These are phyloP conservation scores for Trichophyton benhamiae DNA, from an alignment of 2,329 filamentous ascomycete genomes.

Conservation along the genomic window DNA sequence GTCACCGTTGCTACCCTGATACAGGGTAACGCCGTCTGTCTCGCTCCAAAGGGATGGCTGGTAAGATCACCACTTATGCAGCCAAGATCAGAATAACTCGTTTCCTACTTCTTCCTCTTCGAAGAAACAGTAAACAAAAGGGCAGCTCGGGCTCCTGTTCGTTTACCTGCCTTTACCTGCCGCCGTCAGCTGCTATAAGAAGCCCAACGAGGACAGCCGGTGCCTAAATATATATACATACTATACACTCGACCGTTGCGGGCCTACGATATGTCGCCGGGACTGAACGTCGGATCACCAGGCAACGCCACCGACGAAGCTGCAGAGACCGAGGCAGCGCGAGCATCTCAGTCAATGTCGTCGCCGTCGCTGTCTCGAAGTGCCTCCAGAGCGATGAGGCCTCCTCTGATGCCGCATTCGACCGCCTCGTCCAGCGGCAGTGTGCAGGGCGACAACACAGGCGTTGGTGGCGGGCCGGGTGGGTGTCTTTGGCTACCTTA, in stretches of 20 bases:
- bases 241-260: neutral
- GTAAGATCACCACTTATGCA: neutral
- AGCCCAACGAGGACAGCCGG: neutral
- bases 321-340: neutral
- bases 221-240: neutral
- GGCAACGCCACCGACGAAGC: neutral
- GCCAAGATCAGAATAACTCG: conserved; percentile 15
- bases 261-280: neutral
- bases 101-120: neutral
- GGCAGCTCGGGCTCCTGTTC: neutral
- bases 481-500: neutral
- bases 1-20: no score
- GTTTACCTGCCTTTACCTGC: no score
- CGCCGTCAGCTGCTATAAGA: no score
- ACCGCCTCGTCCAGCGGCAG: conserved; percentile 18
- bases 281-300: neutral
- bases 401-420: conserved; percentile 25
- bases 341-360: neutral
- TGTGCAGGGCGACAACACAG: conserved; percentile 24
- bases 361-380: conserved; percentile 35
- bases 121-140: neutral
- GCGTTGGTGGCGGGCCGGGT: conserved; percentile 32
- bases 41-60: neutral
- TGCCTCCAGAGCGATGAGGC: conserved; percentile 38
- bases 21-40: no score